Conservation (phyloP, 1,139 yeast species). For the Geotrichum restrictum region DNA sequence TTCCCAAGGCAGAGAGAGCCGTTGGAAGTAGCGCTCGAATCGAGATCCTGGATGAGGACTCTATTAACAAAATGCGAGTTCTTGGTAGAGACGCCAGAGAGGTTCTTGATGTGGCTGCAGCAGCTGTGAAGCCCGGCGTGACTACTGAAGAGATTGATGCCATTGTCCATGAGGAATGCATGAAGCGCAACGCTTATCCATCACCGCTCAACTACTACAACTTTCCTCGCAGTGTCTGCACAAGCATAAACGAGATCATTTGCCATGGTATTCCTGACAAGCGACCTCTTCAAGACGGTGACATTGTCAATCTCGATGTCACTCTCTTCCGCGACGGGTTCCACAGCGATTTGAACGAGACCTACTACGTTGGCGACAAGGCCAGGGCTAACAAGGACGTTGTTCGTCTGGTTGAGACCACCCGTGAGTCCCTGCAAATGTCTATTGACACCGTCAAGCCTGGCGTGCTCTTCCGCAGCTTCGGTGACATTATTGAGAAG, state of each 20-base stretch:
- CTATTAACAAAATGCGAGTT: slow-evolving; percentile 66
- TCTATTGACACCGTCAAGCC: slow-evolving; percentile 88
- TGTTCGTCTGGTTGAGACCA: slow-evolving; percentile 87
- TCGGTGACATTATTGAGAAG: slow-evolving; percentile 85
- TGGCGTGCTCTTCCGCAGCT: slow-evolving; percentile 78
- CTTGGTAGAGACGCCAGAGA: slow-evolving; percentile 80
- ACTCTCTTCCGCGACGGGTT: slow-evolving; percentile 79
- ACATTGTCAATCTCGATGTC: slow-evolving; percentile 87
- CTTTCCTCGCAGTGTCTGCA: slow-evolving; percentile 89
- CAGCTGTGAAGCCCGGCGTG: slow-evolving; percentile 76
- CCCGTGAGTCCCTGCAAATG: slow-evolving; percentile 79
- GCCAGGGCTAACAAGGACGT: slow-evolving; percentile 69
- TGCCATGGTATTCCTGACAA: slow-evolving; percentile 98
- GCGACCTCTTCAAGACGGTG: slow-evolving; percentile 84
- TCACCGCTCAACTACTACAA: slow-evolving; percentile 93
- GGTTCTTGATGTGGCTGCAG: slow-evolving; percentile 80
- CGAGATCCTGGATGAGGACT: slow-evolving; percentile 57
- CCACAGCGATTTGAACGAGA: slow-evolving; percentile 94
- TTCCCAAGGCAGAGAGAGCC: slow-evolving; percentile 72
- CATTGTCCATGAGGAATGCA: slow-evolving; percentile 80
- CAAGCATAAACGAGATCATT: slow-evolving; percentile 89
- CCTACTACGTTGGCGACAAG: slow-evolving; percentile 93
- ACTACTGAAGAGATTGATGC: slow-evolving; percentile 92
- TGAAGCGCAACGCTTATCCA: slow-evolving; percentile 89
- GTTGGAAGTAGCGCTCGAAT: slow-evolving; percentile 68